Evolutionary conservation across 352 stramenopile genomes (phyloP).

Genomic region (Achlya hypogyna): DNA sequence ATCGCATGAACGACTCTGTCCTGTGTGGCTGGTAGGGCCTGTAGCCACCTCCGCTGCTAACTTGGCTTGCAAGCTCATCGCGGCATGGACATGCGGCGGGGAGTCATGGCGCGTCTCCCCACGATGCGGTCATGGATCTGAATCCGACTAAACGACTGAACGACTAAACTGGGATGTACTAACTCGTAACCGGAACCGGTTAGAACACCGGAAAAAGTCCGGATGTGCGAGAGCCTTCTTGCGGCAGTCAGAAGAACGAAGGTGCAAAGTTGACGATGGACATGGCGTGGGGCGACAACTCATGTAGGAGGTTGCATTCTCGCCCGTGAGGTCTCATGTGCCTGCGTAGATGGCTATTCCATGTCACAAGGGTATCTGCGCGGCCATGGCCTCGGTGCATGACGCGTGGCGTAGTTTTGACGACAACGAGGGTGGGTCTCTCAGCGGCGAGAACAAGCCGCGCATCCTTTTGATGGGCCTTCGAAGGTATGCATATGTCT

Average conservation of each 20-base stretch:
- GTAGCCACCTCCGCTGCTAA: no score
- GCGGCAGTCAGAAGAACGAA: background rate
- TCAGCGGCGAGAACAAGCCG: slow-evolving; percentile 86
- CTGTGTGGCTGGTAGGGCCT: no score
- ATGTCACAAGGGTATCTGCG: slow-evolving; percentile 28
- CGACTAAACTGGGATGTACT: no score
- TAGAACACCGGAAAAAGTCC: no score
- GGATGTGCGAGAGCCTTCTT: background rate
- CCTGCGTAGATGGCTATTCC: slow-evolving; percentile 28
- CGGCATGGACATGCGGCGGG: no score
- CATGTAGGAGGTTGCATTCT: slow-evolving; percentile 32
- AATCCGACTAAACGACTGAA: no score
- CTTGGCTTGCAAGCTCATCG: no score
- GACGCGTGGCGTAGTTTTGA: slow-evolving; percentile 22
- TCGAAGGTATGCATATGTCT: slow-evolving; percentile 39
- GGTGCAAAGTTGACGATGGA: slow-evolving; percentile 36
- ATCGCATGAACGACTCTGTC: no score
- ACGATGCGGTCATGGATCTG: no score
- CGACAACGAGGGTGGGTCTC: slow-evolving; percentile 49
- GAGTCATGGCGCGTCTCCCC: no score
- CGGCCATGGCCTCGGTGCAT: background rate
- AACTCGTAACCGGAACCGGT: no score
- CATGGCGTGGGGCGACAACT: slow-evolving; percentile 58
- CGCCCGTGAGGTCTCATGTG: background rate
- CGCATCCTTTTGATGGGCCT: slow-evolving; percentile 97